Conservation (phyloP, 768 basidiomycete genomes). For the Boletellus ananas region DNA sequence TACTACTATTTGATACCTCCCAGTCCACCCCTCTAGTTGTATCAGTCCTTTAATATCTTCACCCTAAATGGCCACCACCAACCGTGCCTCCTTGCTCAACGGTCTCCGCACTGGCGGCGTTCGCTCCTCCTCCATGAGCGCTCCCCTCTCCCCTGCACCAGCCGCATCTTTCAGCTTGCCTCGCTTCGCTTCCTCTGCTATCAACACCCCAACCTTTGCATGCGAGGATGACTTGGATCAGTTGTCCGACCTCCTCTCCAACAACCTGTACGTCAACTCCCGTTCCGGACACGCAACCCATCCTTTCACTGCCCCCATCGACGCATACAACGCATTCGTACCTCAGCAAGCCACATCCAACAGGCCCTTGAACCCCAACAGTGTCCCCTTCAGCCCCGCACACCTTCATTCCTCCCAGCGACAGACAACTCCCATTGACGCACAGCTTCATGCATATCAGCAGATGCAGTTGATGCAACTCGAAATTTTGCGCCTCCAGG, state of each 20-base stretch:
- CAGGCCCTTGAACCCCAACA: constrained; percentile 52
- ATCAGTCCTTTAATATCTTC: constrained; percentile 21
- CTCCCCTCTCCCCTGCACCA: constrained; percentile 70
- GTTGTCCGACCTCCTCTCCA: constrained; percentile 52
- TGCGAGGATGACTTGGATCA: constrained; percentile 60
- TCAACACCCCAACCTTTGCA: constrained; percentile 42
- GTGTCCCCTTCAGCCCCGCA: constrained; percentile 42
- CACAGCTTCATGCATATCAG: constrained; percentile 63
- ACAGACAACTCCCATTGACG: constrained; percentile 37
- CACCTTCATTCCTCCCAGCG: constrained; percentile 38
- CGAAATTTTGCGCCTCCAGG: constrained; percentile 80
- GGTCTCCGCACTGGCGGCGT: constrained; percentile 90
- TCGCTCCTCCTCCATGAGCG: constrained; percentile 57
- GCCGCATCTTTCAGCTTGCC: constrained; percentile 59
- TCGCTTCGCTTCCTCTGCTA: constrained; percentile 44
- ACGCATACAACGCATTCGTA: constrained; percentile 63
- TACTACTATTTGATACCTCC: constrained; percentile 1
- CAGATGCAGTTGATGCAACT: constrained; percentile 80
- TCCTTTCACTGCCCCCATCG: constrained; percentile 71
- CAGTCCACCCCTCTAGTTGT: constrained; percentile 10
- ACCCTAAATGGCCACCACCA: constrained; percentile 41
- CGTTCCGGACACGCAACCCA: constrained; percentile 31
- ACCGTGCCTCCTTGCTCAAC: constrained; percentile 80
- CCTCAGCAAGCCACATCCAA: constrained; percentile 57
- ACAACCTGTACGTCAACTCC: constrained; percentile 48